These are phyloP conservation scores for Sclerotinia spermophila DNA, from an alignment of 2,329 filamentous ascomycete species.

Conservation along the genomic window DNA sequence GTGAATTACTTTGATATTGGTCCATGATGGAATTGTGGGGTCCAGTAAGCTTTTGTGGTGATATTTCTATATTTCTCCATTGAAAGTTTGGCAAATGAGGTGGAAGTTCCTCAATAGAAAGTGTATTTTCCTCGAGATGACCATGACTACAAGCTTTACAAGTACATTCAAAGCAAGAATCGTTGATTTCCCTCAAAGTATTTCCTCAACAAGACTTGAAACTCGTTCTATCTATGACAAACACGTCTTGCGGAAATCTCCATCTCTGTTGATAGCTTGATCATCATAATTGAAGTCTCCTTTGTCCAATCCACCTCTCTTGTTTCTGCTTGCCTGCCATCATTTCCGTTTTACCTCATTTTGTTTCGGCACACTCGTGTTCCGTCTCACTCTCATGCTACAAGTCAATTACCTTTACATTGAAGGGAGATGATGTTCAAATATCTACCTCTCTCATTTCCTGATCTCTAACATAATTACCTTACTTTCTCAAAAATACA, in stretches of 20 bases:
- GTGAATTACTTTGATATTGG: neutral
- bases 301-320: neutral
- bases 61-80: neutral
- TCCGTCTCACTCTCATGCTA: neutral
- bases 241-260: neutral
- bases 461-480: neutral
- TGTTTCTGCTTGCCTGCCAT: neutral
- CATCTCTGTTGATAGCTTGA: neutral
- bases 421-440: neutral
- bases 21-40: neutral
- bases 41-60: neutral
- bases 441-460: slow-evolving; percentile 3
- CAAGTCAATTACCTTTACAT: too few species aligned
- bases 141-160: neutral
- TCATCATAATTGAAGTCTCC: neutral
- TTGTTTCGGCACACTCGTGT: neutral
- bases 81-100: neutral
- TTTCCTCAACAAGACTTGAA: neutral
- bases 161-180: neutral
- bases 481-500: neutral
- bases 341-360: neutral
- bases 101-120: too few species aligned
- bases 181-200: too few species aligned
- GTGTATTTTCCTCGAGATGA: neutral
- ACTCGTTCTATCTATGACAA: neutral